Percentiles rank a stretch among this genome's conserved stretches.
These are phyloP conservation scores for Cystobasidiaceae sp. DNA, from an alignment of 1,284 basidiomycete genomes.

Conservation along the genomic window DNA sequence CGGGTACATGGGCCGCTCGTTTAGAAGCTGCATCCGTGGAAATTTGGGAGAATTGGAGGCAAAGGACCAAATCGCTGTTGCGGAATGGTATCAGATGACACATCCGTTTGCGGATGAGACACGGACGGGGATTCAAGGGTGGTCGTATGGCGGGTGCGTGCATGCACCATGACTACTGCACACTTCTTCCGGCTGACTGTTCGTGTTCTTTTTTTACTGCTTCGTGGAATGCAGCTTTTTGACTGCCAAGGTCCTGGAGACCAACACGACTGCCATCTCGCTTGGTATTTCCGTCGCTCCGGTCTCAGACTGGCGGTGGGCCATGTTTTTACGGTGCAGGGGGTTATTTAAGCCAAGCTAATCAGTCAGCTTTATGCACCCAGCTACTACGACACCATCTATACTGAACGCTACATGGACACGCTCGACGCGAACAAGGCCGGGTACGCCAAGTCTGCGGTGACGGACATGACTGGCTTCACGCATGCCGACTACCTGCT, in stretches of 20 bases:
- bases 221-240: constrained; percentile 56
- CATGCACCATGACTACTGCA: no score
- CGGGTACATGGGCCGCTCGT: constrained; percentile 73
- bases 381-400: constrained; percentile 63
- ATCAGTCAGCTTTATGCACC: constrained; percentile 30
- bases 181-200: neutral
- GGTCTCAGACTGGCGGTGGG: constrained; percentile 51
- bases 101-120: constrained; percentile 59
- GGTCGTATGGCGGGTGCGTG: constrained; percentile 74
- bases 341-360: constrained; percentile 49
- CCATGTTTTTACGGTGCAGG: neutral
- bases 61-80: constrained; percentile 78
- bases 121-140: constrained; percentile 90
- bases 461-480: constrained; percentile 81
- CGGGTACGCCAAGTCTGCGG: constrained; percentile 78
- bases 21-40: constrained; percentile 76
- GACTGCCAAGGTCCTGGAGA: constrained; percentile 80
- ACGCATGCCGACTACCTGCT: constrained; percentile 70
- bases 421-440: constrained; percentile 66
- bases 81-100: constrained; percentile 49
- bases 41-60: constrained; percentile 83
- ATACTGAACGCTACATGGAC: constrained; percentile 84
- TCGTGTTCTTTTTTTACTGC: neutral
- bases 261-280: constrained; percentile 54
- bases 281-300: constrained; percentile 79